phyloP scores from a whole-genome alignment of 176 grass and related monocot genomes.

The Poa annua region DNA sequence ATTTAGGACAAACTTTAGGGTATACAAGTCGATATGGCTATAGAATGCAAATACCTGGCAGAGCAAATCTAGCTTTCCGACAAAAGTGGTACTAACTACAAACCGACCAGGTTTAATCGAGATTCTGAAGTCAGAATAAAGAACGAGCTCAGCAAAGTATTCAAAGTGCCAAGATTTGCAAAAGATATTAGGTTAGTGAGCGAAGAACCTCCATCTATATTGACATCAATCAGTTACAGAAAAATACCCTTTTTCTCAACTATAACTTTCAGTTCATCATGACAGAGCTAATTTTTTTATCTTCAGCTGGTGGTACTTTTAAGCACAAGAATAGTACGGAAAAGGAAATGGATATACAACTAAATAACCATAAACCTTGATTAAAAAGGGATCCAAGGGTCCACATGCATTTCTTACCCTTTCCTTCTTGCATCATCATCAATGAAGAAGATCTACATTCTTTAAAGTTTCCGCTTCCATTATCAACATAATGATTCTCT shows the following conservation, averaged over 20 bases:
- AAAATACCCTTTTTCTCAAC: neutral
- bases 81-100: constrained; percentile 23
- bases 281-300: neutral
- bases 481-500: constrained; percentile 51
- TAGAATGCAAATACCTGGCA: neutral
- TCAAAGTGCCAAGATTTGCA: neutral
- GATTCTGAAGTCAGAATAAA: neutral
- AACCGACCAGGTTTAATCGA: constrained; percentile 8
- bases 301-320: neutral
- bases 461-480: constrained; percentile 65
- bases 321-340: constrained; percentile 20
- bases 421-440: constrained; percentile 64
- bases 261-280: constrained; percentile 13
- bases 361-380: constrained; percentile 13
- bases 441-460: constrained; percentile 59
- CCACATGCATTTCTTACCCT: constrained; percentile 51
- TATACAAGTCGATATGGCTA: neutral
- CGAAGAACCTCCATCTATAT: constrained; percentile 11
- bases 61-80: neutral
- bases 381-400: constrained; percentile 6
- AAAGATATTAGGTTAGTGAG: constrained; percentile 4
- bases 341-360: neutral
- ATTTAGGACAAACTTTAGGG: constrained; percentile 43
- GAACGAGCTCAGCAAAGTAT: constrained; percentile 13
- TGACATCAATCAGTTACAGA: constrained; percentile 11